Base-by-base conservation (phyloP, 257 asterid genomes). In the Ilex aquifolium region DNA sequence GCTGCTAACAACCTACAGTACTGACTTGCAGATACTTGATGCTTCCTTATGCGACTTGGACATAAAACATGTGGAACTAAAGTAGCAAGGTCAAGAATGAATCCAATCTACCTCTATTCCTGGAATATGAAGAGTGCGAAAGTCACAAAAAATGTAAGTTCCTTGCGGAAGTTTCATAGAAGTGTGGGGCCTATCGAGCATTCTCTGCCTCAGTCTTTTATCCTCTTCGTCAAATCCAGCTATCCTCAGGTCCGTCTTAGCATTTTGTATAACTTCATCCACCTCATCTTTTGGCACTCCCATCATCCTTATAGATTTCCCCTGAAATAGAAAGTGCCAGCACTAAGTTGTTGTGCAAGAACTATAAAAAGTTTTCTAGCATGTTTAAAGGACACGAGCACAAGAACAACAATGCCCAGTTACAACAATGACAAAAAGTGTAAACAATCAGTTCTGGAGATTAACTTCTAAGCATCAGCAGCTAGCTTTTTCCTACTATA, bases 211-310 rank as follows among this genome's bases (percentile, higher is more conserved):
- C 75, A 68, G 49, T 71, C 98, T 86, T 73, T 66, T 79, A 64
- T 85, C 96, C 74, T 91, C 98, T 76, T 91, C 95, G 65, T 84
- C 95, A 77, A 91, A 91, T 44, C 97, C 99, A 71, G 92, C 88
- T 69, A 89, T 87, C 57, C 97, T 83, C 69, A 74, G 76, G 77
- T 92, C 89, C 42, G 31, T 68, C 77, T 85, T 82, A 14, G 76
- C 86, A 72, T 69, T 87, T 72, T 75, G 72, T 53, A 80, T 58
- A 69, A 89, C 79, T 71, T 92, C 95, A 72, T 89, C 93, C 44
- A 92, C 77, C 82, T 92, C 98, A 62, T 70, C 79, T 71, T 78
- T 77, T 52, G 81, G 85, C 15, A 89, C 95, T 67, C 98, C 98
- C 95, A 91, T 78, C 98, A 91, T 91, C 79, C 86, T 82, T 61